Evolutionary conservation across 2,329 filamentous ascomycete genomes (phyloP).

Genomic region (Scorias spongiosa): DNA sequence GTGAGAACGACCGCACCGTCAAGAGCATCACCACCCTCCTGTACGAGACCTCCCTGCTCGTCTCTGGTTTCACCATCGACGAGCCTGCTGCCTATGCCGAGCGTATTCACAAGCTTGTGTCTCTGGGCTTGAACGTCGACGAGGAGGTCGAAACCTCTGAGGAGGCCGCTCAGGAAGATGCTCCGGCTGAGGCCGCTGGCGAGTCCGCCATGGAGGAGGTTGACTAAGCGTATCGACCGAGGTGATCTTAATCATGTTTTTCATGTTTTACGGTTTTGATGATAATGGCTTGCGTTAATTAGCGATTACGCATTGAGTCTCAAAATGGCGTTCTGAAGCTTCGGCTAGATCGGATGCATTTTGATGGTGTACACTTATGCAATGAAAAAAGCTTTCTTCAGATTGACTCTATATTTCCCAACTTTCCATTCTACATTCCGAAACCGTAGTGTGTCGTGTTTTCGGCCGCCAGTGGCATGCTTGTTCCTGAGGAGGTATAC

Average conservation of each 20-base stretch:
- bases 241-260: not conserved
- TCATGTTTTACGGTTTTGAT: not conserved
- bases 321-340: not conserved
- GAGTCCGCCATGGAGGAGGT: slow-evolving; percentile 99
- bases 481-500: no score
- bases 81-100: slow-evolving; percentile 96
- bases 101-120: slow-evolving; percentile 99
- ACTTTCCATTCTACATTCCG: not conserved
- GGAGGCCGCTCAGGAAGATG: slow-evolving; percentile 42
- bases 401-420: no score
- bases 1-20: slow-evolving; percentile 96
- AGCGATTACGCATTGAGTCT: not conserved
- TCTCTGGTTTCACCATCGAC: slow-evolving; percentile 98
- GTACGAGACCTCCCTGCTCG: slow-evolving; percentile 95
- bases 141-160: slow-evolving; percentile 65
- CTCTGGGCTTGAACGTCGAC: slow-evolving; percentile 92
- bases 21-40: slow-evolving; percentile 98
- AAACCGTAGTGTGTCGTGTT: not conserved
- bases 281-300: not conserved
- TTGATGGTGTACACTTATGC: not conserved
- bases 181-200: slow-evolving; percentile 49
- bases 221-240: slow-evolving; percentile 46
- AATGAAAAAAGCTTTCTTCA: not conserved
- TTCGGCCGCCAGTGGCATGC: no score
- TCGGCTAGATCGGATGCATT: not conserved